Percentiles rank a stretch among this genome's conserved stretches.
These are phyloP conservation scores for Primulina eburnea DNA, from an alignment of 257 asterid species.

Conservation along the genomic window DNA sequence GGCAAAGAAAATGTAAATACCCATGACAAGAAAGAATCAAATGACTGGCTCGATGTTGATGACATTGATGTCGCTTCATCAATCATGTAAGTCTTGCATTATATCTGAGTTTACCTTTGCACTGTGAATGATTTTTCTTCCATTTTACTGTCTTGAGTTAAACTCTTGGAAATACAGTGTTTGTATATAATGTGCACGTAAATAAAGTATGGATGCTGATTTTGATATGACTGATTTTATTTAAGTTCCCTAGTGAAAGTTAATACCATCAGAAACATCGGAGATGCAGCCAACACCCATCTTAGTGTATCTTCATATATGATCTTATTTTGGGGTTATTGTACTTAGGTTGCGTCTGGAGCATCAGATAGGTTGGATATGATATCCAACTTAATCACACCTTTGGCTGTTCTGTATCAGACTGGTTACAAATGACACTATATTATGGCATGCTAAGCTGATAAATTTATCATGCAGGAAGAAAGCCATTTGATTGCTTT, in stretches of 20 bases:
- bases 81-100: conserved; percentile 9
- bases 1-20: conserved; percentile 30
- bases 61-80: conserved; percentile 55
- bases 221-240: conserved; percentile 14
- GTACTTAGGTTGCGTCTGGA: not conserved
- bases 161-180: conserved; percentile 24
- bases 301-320: not conserved
- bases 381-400: not conserved
- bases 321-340: not conserved
- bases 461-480: not conserved
- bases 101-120: conserved; percentile 17
- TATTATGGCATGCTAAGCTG: not conserved
- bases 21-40: conserved; percentile 52
- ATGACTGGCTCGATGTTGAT: conserved; percentile 68
- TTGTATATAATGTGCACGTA: conserved; percentile 32
- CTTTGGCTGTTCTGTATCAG: not conserved
- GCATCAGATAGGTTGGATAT: not conserved
- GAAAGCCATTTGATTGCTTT: not conserved
- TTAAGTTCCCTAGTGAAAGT: not conserved
- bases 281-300: not conserved
- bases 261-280: not conserved
- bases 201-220: conserved; percentile 27
- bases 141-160: conserved; percentile 14
- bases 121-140: conserved; percentile 31
- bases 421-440: not conserved